Evolutionary conservation across 192 early-diverging fungal species (phyloP).

Genomic region (Pecoramyces ruminantium): DNA sequence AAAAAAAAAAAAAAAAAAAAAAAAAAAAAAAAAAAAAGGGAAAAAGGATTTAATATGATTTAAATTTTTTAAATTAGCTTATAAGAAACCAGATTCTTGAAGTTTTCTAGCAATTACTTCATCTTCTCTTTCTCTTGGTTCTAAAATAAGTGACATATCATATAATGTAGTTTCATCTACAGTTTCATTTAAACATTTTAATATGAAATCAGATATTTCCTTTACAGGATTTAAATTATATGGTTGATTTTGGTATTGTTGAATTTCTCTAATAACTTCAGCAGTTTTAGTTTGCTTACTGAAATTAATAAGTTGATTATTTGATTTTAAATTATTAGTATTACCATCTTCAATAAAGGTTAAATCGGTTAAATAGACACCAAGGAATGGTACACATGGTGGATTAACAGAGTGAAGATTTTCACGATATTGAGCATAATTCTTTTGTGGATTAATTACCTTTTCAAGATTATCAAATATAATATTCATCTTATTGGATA

Average conservation of each 20-base stretch:
- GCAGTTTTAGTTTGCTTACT: not conserved
- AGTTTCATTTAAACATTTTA: not conserved
- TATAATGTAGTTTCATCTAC: not conserved
- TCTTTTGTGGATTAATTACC: not conserved
- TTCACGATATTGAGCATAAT: constrained; percentile 45
- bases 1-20: too few species aligned
- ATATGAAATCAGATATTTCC: not conserved
- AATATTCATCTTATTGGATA: constrained; percentile 15
- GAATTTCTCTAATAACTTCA: not conserved
- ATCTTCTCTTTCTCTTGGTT: not conserved
- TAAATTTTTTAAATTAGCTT: too few species aligned
- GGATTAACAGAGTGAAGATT: constrained; percentile 64
- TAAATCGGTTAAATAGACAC: constrained; percentile 71
- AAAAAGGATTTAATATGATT: too few species aligned
- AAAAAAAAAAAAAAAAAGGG: too few species aligned
- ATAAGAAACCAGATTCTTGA: not conserved
- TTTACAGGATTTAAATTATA: not conserved
- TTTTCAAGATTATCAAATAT: constrained; percentile 7
- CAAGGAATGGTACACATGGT: constrained; percentile 68
- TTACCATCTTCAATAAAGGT: constrained; percentile 76
- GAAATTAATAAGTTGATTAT: not conserved
- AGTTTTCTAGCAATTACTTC: not conserved
- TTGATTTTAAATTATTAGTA: not conserved
- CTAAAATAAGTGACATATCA: not conserved
- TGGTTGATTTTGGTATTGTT: constrained; percentile 10